Evolutionary conservation across 805 yeast species (phyloP).

Genomic region (Dipodascus geniculatus): DNA sequence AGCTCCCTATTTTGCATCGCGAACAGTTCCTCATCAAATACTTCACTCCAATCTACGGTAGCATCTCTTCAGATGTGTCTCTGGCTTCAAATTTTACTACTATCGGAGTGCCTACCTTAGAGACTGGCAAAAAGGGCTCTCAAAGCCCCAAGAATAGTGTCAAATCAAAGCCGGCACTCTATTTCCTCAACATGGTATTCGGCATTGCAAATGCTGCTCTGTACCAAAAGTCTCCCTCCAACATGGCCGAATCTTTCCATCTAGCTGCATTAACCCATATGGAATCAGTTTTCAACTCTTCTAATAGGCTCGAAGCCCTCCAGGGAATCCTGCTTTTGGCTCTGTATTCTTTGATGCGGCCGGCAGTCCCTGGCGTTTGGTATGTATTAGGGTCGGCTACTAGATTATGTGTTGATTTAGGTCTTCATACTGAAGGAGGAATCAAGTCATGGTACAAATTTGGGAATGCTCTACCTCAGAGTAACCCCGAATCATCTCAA

Average conservation of each 20-base stretch:
- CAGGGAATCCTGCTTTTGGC: constrained; percentile 63
- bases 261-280: constrained; percentile 50
- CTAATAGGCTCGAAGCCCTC: constrained; percentile 55
- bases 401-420: constrained; percentile 72
- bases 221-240: constrained; percentile 52
- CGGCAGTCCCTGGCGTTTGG: constrained; percentile 90
- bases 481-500: constrained; percentile 3
- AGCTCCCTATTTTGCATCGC: constrained; percentile 72
- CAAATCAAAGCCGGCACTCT: constrained; percentile 28
- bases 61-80: constrained; percentile 37
- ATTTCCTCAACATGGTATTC: constrained; percentile 63
- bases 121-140: background rate
- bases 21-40: constrained; percentile 56
- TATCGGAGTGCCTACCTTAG: constrained; percentile 6
- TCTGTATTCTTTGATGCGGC: constrained; percentile 72
- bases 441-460: constrained; percentile 15
- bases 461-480: background rate
- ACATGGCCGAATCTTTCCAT: constrained; percentile 58
- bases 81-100: constrained; percentile 30
- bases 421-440: constrained; percentile 58
- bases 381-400: constrained; percentile 72
- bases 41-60: constrained; percentile 75
- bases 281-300: constrained; percentile 43
- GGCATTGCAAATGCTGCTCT: constrained; percentile 72
- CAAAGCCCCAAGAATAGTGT: constrained; percentile 8